Percentiles rank a stretch among this genome's conserved stretches.
phyloP scores from a whole-genome alignment of 2,329 filamentous ascomycete genomes.

The Blastomyces gilchristii region DNA sequence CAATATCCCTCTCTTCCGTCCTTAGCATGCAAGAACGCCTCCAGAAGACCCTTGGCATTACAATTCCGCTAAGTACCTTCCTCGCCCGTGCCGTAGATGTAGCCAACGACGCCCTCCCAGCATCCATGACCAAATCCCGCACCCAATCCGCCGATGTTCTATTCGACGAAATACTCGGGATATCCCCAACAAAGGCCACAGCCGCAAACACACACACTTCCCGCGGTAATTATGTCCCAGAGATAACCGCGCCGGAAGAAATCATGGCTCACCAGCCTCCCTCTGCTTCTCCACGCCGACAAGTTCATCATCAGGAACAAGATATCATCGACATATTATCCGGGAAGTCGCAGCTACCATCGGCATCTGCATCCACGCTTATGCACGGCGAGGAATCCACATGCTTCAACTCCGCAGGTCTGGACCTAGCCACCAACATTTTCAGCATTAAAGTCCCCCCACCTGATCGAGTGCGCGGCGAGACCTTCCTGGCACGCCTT shows the following conservation, averaged over 20 bases:
- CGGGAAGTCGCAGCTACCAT: conserved; percentile 29
- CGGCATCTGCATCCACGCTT: conserved; percentile 18
- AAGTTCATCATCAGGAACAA: conserved; percentile 41
- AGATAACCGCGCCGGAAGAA: conserved; percentile 49
- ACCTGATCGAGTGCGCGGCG: conserved; percentile 71
- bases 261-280: conserved; percentile 10
- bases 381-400: conserved; percentile 22
- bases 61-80: conserved; percentile 76
- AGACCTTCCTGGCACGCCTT: conserved; percentile 72
- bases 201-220: conserved; percentile 32
- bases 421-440: conserved; percentile 52
- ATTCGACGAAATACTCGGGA: conserved; percentile 76
- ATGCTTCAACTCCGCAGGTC: conserved; percentile 17
- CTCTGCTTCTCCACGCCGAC: conserved; percentile 9
- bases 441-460: conserved; percentile 73
- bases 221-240: conserved; percentile 59
- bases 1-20: conserved; percentile 69
- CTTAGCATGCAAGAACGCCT: conserved; percentile 72
- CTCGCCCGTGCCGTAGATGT: conserved; percentile 73
- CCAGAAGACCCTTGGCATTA: conserved; percentile 64
- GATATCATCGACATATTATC: conserved; percentile 80
- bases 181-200: conserved; percentile 31
- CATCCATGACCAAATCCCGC: conserved; percentile 49
- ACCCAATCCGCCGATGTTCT: conserved; percentile 59
- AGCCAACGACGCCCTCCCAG: conserved; percentile 77